Percentiles rank a stretch among this genome's conserved stretches.
These are phyloP conservation scores for Lentinula boryana DNA, from an alignment of 768 basidiomycete genomes.

Conservation along the genomic window DNA sequence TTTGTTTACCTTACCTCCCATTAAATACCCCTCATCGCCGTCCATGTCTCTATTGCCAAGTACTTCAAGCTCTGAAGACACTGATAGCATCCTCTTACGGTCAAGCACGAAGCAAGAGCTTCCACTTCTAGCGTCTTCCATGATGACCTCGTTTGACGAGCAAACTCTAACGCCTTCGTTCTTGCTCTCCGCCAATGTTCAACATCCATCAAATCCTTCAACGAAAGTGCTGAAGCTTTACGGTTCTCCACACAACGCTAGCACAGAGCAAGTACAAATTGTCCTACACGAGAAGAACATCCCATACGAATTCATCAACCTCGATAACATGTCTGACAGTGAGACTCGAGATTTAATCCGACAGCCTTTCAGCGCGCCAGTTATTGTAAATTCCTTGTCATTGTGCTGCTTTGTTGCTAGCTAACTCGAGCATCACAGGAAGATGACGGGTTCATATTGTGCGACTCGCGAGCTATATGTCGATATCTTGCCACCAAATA, in stretches of 20 bases:
- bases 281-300: constrained; percentile 51
- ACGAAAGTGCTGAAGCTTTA: constrained; percentile 41
- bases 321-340: constrained; percentile 34
- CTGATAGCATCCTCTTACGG: neutral
- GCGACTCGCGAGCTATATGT: constrained; percentile 55
- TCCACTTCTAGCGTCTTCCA: neutral
- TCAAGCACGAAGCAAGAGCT: neutral
- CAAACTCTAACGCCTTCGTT: neutral
- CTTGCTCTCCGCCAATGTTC: neutral
- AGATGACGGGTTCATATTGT: constrained; percentile 57
- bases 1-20: neutral
- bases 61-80: neutral
- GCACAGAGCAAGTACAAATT: constrained; percentile 45
- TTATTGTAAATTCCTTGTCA: constrained; percentile 29
- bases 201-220: neutral
- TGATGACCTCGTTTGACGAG: neutral
- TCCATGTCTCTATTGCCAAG: neutral
- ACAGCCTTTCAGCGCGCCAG: constrained; percentile 65
- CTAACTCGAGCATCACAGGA: constrained; percentile 23
- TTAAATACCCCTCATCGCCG: neutral
- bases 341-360: constrained; percentile 29
- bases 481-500: constrained; percentile 57
- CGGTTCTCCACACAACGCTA: constrained; percentile 32
- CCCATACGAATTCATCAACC: constrained; percentile 41
- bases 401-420: neutral